phyloP scores from a whole-genome alignment of 495 filamentous ascomycete species.

The Lophium mytilinum region DNA sequence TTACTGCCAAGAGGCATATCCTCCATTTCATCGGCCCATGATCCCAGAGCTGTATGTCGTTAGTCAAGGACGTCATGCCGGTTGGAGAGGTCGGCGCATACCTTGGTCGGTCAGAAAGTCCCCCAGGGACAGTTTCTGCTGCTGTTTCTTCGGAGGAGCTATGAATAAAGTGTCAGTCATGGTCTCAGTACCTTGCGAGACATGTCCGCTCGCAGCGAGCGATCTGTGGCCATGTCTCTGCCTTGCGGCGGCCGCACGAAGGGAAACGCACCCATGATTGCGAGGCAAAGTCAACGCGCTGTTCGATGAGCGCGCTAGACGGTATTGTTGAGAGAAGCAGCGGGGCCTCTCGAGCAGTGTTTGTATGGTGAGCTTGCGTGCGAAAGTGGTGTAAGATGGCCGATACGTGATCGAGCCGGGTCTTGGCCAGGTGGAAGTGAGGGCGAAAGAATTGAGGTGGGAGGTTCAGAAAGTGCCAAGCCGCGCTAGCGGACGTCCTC shows the following conservation, averaged over 20 bases:
- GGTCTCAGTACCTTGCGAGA: background rate
- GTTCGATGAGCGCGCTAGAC: constrained; percentile 22
- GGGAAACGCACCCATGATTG: constrained; percentile 36
- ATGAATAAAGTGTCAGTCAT: constrained; percentile 22
- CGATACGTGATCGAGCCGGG: constrained; percentile 1
- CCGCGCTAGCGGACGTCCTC: too few species aligned
- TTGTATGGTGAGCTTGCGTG: constrained; percentile 1
- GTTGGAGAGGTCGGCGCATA: constrained; percentile 39
- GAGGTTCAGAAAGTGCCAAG: background rate
- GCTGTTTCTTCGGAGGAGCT: constrained; percentile 82
- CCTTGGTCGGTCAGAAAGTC: constrained; percentile 82
- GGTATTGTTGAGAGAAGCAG: constrained; percentile 13
- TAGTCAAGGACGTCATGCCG: constrained; percentile 17
- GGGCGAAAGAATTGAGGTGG: background rate
- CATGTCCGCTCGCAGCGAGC: background rate
- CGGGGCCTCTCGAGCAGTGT: background rate
- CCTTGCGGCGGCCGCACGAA: constrained; percentile 18
- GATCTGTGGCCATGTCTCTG: constrained; percentile 2
- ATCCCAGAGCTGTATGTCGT: constrained; percentile 66
- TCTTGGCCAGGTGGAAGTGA: background rate
- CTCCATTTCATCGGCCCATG: constrained; percentile 99
- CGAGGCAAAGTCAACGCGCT: constrained; percentile 29
- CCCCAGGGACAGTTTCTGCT: constrained; percentile 89
- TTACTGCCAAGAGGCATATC: constrained; percentile 67
- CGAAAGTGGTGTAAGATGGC: background rate